Conservation (phyloP, 257 asterid genomes). For the Agastache rugosa region DNA sequence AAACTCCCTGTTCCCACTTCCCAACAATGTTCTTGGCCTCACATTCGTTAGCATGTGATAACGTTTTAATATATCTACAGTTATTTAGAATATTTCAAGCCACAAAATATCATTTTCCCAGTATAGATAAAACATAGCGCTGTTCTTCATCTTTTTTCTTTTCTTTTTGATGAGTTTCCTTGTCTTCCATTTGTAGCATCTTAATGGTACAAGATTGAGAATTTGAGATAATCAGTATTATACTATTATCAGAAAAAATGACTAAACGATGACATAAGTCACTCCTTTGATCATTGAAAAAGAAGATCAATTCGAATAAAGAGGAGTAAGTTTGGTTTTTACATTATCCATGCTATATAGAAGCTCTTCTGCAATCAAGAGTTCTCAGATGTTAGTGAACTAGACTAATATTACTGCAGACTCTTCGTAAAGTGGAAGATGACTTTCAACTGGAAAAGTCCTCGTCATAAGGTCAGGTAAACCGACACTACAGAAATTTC, state of each 20-base stretch:
- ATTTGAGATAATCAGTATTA: neutral
- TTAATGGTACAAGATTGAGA: neutral
- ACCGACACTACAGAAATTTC: neutral
- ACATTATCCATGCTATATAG: neutral
- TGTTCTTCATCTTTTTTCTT: neutral
- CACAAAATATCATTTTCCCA: constrained; percentile 11
- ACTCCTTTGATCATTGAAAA: constrained; percentile 11
- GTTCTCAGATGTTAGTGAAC: neutral
- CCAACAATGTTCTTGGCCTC: constrained; percentile 29
- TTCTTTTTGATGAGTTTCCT: constrained; percentile 12
- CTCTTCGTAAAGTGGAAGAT: constrained; percentile 9
- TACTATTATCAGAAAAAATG: neutral
- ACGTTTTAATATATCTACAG: constrained; percentile 21
- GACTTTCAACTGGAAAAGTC: constrained; percentile 2
- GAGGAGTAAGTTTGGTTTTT: constrained; percentile 9
- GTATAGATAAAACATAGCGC: constrained; percentile 5
- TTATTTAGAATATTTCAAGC: constrained; percentile 1
- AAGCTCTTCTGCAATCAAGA: constrained; percentile 5
- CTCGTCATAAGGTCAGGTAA: constrained; percentile 11
- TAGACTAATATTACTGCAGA: constrained; percentile 12
- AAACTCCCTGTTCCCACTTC: constrained; percentile 18
- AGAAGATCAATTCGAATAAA: constrained; percentile 1
- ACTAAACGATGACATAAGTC: constrained; percentile 8
- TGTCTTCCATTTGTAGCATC: constrained; percentile 15
- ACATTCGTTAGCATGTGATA: constrained; percentile 19